A percentile compares a stretch with the other conserved stretches of the same genome.
These are phyloP conservation scores for Macroventuria anomochaeta DNA, from an alignment of 2,329 filamentous ascomycete species.

Conservation along the genomic window DNA sequence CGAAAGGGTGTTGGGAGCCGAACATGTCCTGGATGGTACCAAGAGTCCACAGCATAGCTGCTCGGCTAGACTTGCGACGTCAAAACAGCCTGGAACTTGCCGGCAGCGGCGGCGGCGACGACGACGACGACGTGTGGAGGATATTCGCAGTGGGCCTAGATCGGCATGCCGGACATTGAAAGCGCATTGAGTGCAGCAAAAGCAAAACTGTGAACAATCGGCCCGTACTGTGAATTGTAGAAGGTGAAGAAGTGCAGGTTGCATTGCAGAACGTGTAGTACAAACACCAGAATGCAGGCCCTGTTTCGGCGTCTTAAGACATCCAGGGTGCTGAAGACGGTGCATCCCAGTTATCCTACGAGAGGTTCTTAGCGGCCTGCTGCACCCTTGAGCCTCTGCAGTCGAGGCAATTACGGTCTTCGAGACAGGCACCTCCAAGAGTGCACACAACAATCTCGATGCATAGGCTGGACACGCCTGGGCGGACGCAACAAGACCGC, in stretches of 20 bases:
- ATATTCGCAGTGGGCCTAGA: conserved; percentile 11
- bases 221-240: conserved; percentile 7
- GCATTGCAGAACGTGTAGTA: conserved; percentile 19
- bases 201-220: conserved; percentile 14
- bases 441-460: neutral
- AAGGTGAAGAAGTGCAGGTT: conserved; percentile 12
- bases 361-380: conserved; percentile 11
- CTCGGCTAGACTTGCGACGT: conserved; percentile 7
- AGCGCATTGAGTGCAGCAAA: conserved; percentile 16
- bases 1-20: conserved; percentile 8
- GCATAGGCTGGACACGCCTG: neutral
- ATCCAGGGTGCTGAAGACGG: conserved; percentile 15
- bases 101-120: conserved; percentile 1
- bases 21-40: neutral
- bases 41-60: neutral
- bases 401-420: neutral
- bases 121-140: neutral
- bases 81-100: neutral
- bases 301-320: conserved; percentile 22
- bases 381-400: conserved; percentile 12
- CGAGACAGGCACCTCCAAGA: neutral
- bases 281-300: conserved; percentile 12
- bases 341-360: conserved; percentile 15
- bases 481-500: conserved; percentile 11
- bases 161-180: conserved; percentile 12